Conservation (phyloP, 768 basidiomycete genomes). For the Podaxis sp. region DNA sequence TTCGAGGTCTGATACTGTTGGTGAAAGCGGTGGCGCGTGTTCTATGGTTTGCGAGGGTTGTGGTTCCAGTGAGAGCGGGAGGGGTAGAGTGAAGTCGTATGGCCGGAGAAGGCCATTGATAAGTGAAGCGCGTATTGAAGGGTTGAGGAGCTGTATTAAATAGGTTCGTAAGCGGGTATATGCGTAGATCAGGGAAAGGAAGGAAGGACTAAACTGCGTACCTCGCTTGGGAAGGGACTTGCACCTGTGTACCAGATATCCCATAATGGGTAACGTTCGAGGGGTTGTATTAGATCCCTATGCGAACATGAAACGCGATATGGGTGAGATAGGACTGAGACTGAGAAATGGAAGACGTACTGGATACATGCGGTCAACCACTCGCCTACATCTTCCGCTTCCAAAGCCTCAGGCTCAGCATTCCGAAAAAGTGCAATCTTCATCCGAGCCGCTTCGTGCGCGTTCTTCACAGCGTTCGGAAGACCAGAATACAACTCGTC, state of each 20-base stretch:
- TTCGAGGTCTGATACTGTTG: conserved; percentile 13
- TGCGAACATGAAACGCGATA: not conserved
- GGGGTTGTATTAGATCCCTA: conserved; percentile 31
- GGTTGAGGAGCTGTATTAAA: conserved; percentile 62
- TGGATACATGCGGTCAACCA: not conserved
- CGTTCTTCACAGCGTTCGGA: not conserved
- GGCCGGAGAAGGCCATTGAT: conserved; percentile 63
- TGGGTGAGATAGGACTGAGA: conserved; percentile 4
- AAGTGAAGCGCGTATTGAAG: conserved; percentile 61
- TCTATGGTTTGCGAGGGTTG: not conserved
- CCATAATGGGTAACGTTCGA: conserved; percentile 58
- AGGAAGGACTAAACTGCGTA: conserved; percentile 24
- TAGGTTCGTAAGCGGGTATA: not conserved
- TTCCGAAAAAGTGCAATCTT: not conserved
- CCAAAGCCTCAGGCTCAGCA: not conserved
- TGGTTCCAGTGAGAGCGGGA: not conserved
- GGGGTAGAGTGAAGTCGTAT: conserved; percentile 40
- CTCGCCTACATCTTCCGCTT: not conserved
- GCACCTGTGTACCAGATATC: conserved; percentile 73
- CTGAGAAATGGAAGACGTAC: conserved; percentile 40
- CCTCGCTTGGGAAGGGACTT: conserved; percentile 67
- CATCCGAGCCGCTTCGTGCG: not conserved
- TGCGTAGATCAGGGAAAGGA: not conserved
- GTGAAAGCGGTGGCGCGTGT: not conserved
- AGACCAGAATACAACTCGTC: not conserved